These are phyloP conservation scores for Biscutella laevigata DNA, from an alignment of 441 rosid genomes.

Conservation along the genomic window DNA sequence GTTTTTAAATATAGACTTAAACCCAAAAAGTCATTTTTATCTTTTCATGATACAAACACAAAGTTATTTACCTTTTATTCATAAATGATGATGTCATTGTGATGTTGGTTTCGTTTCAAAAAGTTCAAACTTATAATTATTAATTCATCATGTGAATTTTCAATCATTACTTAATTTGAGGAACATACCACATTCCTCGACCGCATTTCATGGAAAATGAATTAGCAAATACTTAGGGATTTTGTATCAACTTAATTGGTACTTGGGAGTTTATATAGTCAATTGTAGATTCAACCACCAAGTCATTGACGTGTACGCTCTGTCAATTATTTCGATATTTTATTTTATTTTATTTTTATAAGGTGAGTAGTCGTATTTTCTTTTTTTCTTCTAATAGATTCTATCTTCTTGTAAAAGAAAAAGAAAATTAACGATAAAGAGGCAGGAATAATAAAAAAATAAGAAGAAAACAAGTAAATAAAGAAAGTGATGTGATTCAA, in stretches of 20 bases:
- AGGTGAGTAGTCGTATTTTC: too few species aligned
- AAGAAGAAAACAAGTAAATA: slow-evolving; percentile 13
- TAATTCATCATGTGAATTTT: slow-evolving; percentile 13
- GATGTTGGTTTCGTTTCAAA: slow-evolving; percentile 12
- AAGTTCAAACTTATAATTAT: slow-evolving; percentile 13
- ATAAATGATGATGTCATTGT: slow-evolving; percentile 19
- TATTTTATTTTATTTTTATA: too few species aligned
- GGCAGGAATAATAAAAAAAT: too few species aligned
- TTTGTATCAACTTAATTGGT: neutral
- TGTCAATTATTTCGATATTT: too few species aligned
- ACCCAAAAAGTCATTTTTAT: slow-evolving; percentile 10
- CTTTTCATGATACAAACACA: neutral
- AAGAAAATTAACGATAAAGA: too few species aligned
- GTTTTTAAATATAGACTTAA: too few species aligned
- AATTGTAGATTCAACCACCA: neutral
- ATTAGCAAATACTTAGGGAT: neutral
- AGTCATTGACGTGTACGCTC: slow-evolving; percentile 1
- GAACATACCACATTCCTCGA: slow-evolving; percentile 23
- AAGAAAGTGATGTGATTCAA: neutral
- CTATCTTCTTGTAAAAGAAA: too few species aligned
- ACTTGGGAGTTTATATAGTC: neutral
- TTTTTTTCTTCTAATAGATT: too few species aligned
- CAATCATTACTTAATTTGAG: slow-evolving; percentile 11
- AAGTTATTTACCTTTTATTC: neutral
- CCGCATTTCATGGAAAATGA: slow-evolving; percentile 24